Evolutionary conservation across 2,329 filamentous ascomycete species (phyloP).

Genomic region (Onygenales sp.): DNA sequence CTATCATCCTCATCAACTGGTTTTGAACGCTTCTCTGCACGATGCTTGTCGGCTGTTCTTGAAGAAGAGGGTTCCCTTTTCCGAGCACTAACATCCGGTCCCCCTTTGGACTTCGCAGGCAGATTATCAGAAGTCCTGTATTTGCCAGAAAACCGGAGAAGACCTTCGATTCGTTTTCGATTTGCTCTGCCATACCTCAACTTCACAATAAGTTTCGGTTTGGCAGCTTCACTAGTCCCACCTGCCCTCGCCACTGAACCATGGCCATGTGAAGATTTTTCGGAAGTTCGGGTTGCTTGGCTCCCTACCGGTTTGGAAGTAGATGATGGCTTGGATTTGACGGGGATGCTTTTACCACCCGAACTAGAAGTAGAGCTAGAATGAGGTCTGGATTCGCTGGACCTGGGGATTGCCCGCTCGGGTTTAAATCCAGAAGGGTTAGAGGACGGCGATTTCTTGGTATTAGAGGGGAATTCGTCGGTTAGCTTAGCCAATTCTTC

Average conservation of each 20-base stretch:
- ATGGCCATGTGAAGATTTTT: too few species aligned
- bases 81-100: conserved; percentile 15
- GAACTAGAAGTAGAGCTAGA: conserved; percentile 12
- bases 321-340: conserved; percentile 6
- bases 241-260: too few species aligned
- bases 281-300: background rate
- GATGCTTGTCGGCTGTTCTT: conserved; percentile 12
- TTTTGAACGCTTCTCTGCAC: conserved; percentile 18
- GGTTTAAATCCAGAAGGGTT: background rate
- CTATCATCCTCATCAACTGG: conserved; percentile 17
- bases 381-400: conserved; percentile 7
- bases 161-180: conserved; percentile 37
- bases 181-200: conserved; percentile 44
- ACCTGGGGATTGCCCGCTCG: background rate
- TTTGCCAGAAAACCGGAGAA: conserved; percentile 36
- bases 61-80: conserved; percentile 9
- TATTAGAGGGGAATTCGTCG: conserved; percentile 19
- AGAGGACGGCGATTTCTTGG: background rate
- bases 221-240: conserved; percentile 5
- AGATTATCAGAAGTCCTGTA: conserved; percentile 21
- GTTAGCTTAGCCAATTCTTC: conserved; percentile 40
- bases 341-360: conserved; percentile 8
- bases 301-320: background rate
- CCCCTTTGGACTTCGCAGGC: conserved; percentile 15
- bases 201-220: conserved; percentile 35